These are phyloP conservation scores for Candida qinlingensis DNA, from an alignment of 805 yeast species.

Conservation along the genomic window DNA sequence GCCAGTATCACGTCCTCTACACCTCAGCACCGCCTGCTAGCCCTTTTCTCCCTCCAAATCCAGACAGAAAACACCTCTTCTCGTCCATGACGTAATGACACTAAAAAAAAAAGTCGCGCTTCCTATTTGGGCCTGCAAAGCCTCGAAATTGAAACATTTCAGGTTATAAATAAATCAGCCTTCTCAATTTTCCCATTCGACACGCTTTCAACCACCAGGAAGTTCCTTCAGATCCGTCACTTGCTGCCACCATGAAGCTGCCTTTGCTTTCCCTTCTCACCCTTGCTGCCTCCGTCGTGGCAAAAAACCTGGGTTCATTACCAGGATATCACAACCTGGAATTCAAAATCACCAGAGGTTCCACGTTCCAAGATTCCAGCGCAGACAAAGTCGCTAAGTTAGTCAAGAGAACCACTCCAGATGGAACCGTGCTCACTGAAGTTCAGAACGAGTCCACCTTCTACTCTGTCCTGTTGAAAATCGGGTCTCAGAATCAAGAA, in stretches of 20 bases:
- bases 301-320: slow-evolving; percentile 9
- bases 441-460: slow-evolving; percentile 6
- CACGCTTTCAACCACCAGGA: neutral
- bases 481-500: slow-evolving; percentile 14
- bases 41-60: too few species aligned
- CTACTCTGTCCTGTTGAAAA: slow-evolving; percentile 9
- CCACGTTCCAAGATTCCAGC: slow-evolving; percentile 11
- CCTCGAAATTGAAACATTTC: neutral
- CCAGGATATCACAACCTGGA: slow-evolving; percentile 13
- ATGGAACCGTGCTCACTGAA: slow-evolving; percentile 5
- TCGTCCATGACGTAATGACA: too few species aligned
- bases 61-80: too few species aligned
- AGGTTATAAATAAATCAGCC: neutral
- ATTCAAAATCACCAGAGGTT: slow-evolving; percentile 17
- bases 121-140: neutral
- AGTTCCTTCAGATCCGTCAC: neutral
- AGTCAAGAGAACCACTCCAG: neutral
- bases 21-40: too few species aligned
- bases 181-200: neutral
- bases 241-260: slow-evolving; percentile 1
- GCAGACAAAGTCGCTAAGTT: slow-evolving; percentile 1
- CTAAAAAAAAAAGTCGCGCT: neutral
- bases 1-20: too few species aligned
- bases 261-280: neutral
- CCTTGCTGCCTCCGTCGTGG: slow-evolving; percentile 7